These are phyloP conservation scores for Xylogone sp. DNA, from an alignment of 2,329 filamentous ascomycete species.

Conservation along the genomic window DNA sequence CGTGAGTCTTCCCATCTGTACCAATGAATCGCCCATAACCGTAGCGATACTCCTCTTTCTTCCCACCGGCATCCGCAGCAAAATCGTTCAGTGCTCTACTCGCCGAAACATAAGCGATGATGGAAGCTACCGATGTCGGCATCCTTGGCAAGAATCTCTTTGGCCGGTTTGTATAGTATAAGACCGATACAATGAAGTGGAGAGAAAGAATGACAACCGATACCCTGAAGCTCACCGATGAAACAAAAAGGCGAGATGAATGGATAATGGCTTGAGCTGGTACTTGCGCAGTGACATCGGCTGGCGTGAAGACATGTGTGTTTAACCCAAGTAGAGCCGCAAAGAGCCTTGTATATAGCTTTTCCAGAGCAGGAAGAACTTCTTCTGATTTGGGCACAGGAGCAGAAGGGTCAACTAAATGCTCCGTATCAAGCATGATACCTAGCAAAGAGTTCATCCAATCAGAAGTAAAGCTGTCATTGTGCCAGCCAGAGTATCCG, in stretches of 20 bases:
- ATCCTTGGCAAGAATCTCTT: constrained; percentile 43
- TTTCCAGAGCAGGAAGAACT: constrained; percentile 18
- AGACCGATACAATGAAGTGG: constrained; percentile 38
- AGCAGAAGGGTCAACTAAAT: constrained; percentile 31
- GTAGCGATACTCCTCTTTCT: constrained; percentile 25
- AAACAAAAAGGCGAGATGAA: constrained; percentile 46
- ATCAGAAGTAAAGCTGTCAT: constrained; percentile 38
- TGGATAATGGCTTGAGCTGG: constrained; percentile 4
- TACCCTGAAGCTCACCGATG: constrained; percentile 40
- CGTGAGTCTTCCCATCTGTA: constrained; percentile 39
- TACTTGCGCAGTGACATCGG: not conserved
- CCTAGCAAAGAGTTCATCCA: constrained; percentile 46
- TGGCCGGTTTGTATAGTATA: constrained; percentile 39
- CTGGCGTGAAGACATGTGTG: constrained; percentile 31
- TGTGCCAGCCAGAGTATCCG: constrained; percentile 38
- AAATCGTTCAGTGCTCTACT: constrained; percentile 39
- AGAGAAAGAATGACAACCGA: constrained; percentile 37
- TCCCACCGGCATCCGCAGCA: not conserved
- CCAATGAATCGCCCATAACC: constrained; percentile 49
- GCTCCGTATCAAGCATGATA: constrained; percentile 22
- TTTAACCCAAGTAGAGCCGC: constrained; percentile 41
- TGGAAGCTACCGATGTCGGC: constrained; percentile 46
- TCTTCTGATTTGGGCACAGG: constrained; percentile 29
- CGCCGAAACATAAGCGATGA: constrained; percentile 44
- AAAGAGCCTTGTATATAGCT: constrained; percentile 35